Conservation (phyloP, 495 filamentous ascomycete genomes). For the Pseudoneurospora amorphoporcata region DNA sequence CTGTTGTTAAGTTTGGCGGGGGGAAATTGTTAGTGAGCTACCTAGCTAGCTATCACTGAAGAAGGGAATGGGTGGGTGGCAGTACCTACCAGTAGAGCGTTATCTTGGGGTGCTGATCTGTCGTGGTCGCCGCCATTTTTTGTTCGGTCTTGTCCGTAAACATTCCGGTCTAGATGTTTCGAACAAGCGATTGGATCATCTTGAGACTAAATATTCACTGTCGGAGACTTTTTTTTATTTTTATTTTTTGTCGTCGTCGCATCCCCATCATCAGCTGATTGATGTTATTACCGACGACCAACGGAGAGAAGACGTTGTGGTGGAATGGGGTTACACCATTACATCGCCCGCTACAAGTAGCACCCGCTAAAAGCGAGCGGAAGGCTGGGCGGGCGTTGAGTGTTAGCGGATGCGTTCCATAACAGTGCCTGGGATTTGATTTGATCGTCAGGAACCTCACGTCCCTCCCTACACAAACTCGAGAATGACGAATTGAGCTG, state of each 20-base stretch:
- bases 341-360: neutral
- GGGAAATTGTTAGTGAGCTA: neutral
- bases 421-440: neutral
- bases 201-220: neutral
- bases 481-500: neutral
- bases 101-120: neutral
- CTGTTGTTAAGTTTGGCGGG: constrained; percentile 26
- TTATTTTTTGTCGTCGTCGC: neutral
- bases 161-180: too few relatives aligned
- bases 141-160: neutral
- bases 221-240: neutral
- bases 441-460: neutral
- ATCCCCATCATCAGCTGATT: neutral
- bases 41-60: neutral
- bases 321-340: neutral
- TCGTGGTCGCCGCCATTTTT: constrained; percentile 1
- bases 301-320: neutral
- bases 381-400: neutral
- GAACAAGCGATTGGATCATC: neutral
- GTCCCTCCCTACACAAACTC: neutral
- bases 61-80: neutral
- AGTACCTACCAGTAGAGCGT: constrained; percentile 6
- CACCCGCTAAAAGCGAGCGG: neutral
- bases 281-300: neutral
- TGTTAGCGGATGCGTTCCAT: neutral